Conservation (phyloP, 2,329 filamentous ascomycete species). For the Pezicula rhizophila region DNA sequence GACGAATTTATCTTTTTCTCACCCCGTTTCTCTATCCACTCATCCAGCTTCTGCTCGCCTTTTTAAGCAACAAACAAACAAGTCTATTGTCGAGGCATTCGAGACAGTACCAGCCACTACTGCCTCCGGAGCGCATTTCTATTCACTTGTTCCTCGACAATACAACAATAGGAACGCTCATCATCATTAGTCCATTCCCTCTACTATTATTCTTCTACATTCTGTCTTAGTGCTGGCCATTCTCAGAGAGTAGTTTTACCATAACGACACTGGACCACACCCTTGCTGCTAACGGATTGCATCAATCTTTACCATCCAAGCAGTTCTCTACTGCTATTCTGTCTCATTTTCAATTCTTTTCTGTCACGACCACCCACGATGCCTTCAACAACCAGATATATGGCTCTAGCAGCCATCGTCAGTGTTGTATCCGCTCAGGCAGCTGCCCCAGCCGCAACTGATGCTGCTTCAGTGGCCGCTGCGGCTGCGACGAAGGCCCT, state of each 20-base stretch:
- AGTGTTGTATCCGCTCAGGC: slow-evolving; percentile 12
- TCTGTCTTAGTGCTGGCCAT: too few relatives aligned
- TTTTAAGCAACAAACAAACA: too few relatives aligned
- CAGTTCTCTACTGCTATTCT: neutral
- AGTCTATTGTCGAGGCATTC: too few relatives aligned
- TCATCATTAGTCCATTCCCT: neutral
- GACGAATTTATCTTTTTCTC: too few relatives aligned
- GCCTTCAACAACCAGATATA: slow-evolving; percentile 14
- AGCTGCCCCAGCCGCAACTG: slow-evolving; percentile 6
- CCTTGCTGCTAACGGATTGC: neutral
- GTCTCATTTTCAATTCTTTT: neutral
- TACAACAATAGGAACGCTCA: neutral
- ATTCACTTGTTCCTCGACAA: neutral
- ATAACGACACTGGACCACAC: neutral
- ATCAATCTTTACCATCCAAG: neutral
- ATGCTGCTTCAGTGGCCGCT: slow-evolving; percentile 8
- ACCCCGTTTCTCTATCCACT: too few relatives aligned
- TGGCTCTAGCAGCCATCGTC: slow-evolving; percentile 16
- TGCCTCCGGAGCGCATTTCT: too few relatives aligned
- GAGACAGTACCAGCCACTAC: too few relatives aligned
- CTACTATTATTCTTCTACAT: too few relatives aligned
- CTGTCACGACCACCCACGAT: slow-evolving; percentile 5
- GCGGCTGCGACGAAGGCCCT: slow-evolving; percentile 9
- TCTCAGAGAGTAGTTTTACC: too few relatives aligned
- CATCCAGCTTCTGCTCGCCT: too few relatives aligned